Base-by-base conservation (phyloP, 2,329 filamentous ascomycete genomes). In the Exutisphaerella laricina region DNA sequence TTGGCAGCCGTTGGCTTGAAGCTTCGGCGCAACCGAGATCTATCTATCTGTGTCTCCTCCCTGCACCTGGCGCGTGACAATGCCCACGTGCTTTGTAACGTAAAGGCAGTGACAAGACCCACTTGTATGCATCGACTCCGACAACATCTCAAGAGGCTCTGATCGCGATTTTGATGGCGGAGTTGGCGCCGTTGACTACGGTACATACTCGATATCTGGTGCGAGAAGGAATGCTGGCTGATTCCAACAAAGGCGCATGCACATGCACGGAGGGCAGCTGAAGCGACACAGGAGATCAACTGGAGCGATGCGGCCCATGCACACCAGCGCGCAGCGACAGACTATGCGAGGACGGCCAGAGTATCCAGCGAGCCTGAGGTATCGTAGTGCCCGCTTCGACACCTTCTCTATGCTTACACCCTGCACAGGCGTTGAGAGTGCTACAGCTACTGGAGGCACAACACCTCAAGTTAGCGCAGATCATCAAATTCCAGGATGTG, bases 401-500 rank as follows among this genome's bases (percentile, higher is more conserved):
- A 12, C 33, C 17, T 16, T 26, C 7, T 23, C 17, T 3, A 23
- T 21, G 48, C 47, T 49, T 37, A 43, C 73, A 71, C 29, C 78
- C 73, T 60, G 62, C 74, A 50, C 75, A 95, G 73, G 90, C 89
- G 10, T 68, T 94, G 37, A 80, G 92, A 39, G 92, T 89, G 7
- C 72, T 98, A 47, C 79, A 78, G 53, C 77, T 97, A 2, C 80
- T 98, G 45, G 88, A 96, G 65, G 77, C 85, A 50, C 88, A 98
- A 63, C 92, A 98, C 63, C 79, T 81, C 53, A 82, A 80, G 49
- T 80, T 97, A 9, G 88, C 89, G 12, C 80, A 84, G 51, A 79
- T 96, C 30, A 78, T 97, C 51, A 84, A 84, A 58, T 77, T 84
- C 31, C 82, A 85, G 26, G 55, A 58, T 41, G 44, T 46, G 2